Evolutionary conservation across 306 rosid species (phyloP).

Genomic region (Pyrus communis): DNA sequence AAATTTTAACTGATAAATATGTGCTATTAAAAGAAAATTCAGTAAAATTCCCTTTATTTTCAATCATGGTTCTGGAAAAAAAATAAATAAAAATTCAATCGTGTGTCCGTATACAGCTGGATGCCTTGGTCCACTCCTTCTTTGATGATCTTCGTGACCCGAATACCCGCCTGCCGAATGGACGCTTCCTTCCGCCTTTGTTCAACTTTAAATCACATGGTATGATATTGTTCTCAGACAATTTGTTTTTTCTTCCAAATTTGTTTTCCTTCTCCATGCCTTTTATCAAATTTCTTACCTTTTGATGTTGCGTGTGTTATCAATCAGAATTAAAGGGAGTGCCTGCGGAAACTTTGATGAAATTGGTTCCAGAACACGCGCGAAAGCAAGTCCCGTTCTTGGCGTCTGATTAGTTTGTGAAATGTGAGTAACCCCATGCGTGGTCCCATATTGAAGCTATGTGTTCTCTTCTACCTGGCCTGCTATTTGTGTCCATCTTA

Average conservation of each 20-base stretch:
- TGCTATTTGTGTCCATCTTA: slow-evolving; percentile 17
- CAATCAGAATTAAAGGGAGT: slow-evolving; percentile 78
- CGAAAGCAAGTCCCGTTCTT: slow-evolving; percentile 84
- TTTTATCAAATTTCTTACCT: neutral
- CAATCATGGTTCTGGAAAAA: neutral
- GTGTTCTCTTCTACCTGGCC: slow-evolving; percentile 14
- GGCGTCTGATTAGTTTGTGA: slow-evolving; percentile 52
- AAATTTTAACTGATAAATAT: neutral
- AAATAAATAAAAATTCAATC: neutral
- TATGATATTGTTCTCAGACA: slow-evolving; percentile 21
- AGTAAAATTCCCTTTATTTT: neutral
- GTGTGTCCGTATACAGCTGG: slow-evolving; percentile 44
- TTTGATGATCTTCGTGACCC: slow-evolving; percentile 93
- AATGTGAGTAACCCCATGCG: slow-evolving; percentile 32
- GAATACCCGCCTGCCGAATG: slow-evolving; percentile 79
- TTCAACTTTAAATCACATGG: slow-evolving; percentile 92
- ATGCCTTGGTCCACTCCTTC: slow-evolving; percentile 84
- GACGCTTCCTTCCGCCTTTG: slow-evolving; percentile 90
- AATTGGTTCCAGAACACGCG: slow-evolving; percentile 88
- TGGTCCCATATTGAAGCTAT: slow-evolving; percentile 29
- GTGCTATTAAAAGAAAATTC: neutral
- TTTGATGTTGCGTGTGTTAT: slow-evolving; percentile 5
- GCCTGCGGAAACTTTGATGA: slow-evolving; percentile 62
- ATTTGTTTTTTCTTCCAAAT: neutral
- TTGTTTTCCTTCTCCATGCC: neutral